phyloP scores from a whole-genome alignment of 371 early-diverging fungal genomes.

The Nematocida minor region DNA sequence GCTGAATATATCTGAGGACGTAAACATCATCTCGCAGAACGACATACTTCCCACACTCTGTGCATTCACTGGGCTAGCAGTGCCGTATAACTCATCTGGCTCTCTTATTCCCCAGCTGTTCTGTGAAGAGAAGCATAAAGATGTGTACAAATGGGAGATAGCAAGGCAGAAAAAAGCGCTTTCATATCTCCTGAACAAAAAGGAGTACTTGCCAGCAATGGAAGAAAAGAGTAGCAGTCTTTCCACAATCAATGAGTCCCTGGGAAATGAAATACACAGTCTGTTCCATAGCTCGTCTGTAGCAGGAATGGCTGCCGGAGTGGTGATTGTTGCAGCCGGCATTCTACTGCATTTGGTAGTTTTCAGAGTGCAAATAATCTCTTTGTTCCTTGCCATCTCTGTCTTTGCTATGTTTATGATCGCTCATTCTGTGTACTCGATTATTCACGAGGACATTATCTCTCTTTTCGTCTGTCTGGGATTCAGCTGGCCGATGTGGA shows the following conservation, averaged over 20 bases:
- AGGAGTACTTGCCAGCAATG: not conserved
- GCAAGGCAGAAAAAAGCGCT: constrained; percentile 20
- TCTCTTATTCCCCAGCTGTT: constrained; percentile 57
- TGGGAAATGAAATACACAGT: not conserved
- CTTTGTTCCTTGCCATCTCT: not conserved
- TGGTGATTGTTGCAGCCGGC: not conserved
- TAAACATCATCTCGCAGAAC: constrained; percentile 57
- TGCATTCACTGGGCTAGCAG: constrained; percentile 54
- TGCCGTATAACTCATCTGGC: constrained; percentile 60
- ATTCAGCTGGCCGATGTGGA: not conserved
- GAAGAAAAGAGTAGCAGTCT: not conserved
- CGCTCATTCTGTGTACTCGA: constrained; percentile 32
- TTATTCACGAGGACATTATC: constrained; percentile 45
- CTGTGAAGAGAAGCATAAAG: not conserved
- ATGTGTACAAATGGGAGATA: constrained; percentile 5
- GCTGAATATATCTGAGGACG: constrained; percentile 7
- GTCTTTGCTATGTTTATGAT: constrained; percentile 26
- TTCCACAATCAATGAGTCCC: not conserved
- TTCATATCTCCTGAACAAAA: not conserved
- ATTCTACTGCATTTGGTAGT: not conserved
- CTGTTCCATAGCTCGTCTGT: constrained; percentile 19
- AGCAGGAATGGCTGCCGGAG: constrained; percentile 7
- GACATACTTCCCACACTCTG: constrained; percentile 65
- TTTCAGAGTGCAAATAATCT: not conserved
- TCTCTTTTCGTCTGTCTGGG: constrained; percentile 1